phyloP scores from a whole-genome alignment of 2,329 filamentous ascomycete species.

The Fusarium praegraminearum region DNA sequence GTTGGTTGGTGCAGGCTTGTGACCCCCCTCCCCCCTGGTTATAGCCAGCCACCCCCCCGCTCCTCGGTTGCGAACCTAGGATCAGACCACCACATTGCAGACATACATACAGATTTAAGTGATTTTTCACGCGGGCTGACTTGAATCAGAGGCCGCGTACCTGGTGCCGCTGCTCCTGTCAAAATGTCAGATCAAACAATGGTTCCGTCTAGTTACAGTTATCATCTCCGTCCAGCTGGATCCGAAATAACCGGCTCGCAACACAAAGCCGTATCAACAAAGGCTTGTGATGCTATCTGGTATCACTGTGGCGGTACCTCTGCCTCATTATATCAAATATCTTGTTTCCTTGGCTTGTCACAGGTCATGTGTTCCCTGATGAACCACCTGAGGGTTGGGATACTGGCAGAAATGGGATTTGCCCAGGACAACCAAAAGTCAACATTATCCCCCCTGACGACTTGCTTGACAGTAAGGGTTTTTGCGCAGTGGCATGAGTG shows the following conservation, averaged over 20 bases:
- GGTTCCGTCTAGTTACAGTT: conserved; percentile 29
- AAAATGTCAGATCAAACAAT: conserved; percentile 27
- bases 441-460: conserved; percentile 12
- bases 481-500: conserved; percentile 5
- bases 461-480: conserved; percentile 2
- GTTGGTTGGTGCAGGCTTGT: conserved; percentile 33
- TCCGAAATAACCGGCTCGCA: conserved; percentile 24
- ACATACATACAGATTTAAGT: conserved; percentile 32
- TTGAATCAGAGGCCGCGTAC: conserved; percentile 27
- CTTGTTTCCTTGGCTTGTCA: conserved; percentile 19
- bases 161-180: conserved; percentile 26
- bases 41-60: conserved; percentile 47
- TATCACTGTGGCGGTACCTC: conserved; percentile 35
- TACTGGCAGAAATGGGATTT: conserved; percentile 25
- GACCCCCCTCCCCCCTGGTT: conserved; percentile 40
- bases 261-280: conserved; percentile 8
- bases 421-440: conserved; percentile 31
- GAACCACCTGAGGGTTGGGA: conserved; percentile 23
- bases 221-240: conserved; percentile 29
- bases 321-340: conserved; percentile 21
- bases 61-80: conserved; percentile 46
- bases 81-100: conserved; percentile 47
- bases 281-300: conserved; percentile 39
- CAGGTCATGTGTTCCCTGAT: conserved; percentile 28
- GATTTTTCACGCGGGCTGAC: conserved; percentile 14